Evolutionary conservation across 2,329 filamentous ascomycete genomes (phyloP), one percentile per base, ranked within the genome.

Genomic region (Botrytis tulipae): DNA sequence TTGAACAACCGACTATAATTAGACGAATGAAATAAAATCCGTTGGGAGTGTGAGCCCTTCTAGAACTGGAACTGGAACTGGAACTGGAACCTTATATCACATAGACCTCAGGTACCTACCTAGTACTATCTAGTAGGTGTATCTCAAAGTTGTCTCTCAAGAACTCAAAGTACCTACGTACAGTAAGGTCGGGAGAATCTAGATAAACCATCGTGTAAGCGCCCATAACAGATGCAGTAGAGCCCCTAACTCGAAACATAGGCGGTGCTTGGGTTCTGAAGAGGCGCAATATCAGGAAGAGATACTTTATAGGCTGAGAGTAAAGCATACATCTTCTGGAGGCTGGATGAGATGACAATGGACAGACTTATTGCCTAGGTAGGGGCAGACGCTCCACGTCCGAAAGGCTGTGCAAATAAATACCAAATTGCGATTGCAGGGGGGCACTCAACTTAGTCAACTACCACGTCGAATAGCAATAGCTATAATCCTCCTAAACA

Each of bases 351-450:
- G 63, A 66, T 51, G 63, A 25, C 14, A 61, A 61, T 32, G 16
- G 62, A 9, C 42, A 65, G 22, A 61, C 6, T 16, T 40, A 51
- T 51, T 51, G 12, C 48, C 48, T 51, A 51, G 48, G 48, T 51
- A 48, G 32, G 32, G 68, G 46, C 35, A n/a, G 32, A 51, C 37
- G 63, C 46, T 71, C 29, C 44, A 71, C 59, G 35, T 54, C 44
- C 20, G 44, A 46, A 48, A 63, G 69, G 69, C 69, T 71, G 69
- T 71, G 69, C 69, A 71, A 63, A 51, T 71, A 71, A 35, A 51
- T 71, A 62, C 69, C 29, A 71, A 44, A 71, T 71, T 71, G 44
- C 69, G 59, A 65, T 42, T 65, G 35, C 69, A 71, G n/a, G n/a
- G 44, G 37, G 18, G 12, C 51, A 16, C 14, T 29, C 48, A 51